These are phyloP conservation scores for Mortierella sp. DNA, from an alignment of 371 early-diverging fungal genomes.

Conservation along the genomic window DNA sequence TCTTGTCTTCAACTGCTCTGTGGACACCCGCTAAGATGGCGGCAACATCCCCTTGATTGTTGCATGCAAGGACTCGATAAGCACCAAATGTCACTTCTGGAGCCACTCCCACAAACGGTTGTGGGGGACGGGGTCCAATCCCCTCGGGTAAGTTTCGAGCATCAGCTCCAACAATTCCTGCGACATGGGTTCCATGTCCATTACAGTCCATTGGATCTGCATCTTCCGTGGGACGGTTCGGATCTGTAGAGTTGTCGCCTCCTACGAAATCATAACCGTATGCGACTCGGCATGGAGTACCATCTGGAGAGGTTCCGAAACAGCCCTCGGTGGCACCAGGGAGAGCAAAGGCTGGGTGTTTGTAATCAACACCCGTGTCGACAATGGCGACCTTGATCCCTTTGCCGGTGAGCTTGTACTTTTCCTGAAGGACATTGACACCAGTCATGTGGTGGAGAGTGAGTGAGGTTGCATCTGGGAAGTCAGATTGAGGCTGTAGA, in stretches of 20 bases:
- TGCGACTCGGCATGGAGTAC: conserved; percentile 60
- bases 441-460: conserved; percentile 56
- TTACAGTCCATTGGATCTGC: conserved; percentile 67
- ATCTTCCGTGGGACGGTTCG: conserved; percentile 47
- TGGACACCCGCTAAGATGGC: conserved; percentile 67
- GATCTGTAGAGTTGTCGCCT: conserved; percentile 44
- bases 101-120: conserved; percentile 60
- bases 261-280: conserved; percentile 68
- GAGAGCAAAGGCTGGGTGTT: conserved; percentile 79
- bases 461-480: conserved; percentile 4
- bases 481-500: not conserved
- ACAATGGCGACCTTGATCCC: conserved; percentile 71
- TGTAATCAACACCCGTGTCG: conserved; percentile 65
- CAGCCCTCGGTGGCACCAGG: conserved; percentile 77
- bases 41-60: conserved; percentile 52
- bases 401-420: conserved; percentile 55
- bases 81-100: conserved; percentile 64
- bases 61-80: conserved; percentile 72
- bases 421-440: conserved; percentile 19
- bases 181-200: conserved; percentile 75
- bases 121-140: not conserved
- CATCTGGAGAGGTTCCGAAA: conserved; percentile 53
- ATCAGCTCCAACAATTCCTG: conserved; percentile 53
- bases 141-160: conserved; percentile 18
- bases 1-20: no score